Base-by-base conservation (phyloP, 305 asterid genomes). In the Fraxinus velutina region DNA sequence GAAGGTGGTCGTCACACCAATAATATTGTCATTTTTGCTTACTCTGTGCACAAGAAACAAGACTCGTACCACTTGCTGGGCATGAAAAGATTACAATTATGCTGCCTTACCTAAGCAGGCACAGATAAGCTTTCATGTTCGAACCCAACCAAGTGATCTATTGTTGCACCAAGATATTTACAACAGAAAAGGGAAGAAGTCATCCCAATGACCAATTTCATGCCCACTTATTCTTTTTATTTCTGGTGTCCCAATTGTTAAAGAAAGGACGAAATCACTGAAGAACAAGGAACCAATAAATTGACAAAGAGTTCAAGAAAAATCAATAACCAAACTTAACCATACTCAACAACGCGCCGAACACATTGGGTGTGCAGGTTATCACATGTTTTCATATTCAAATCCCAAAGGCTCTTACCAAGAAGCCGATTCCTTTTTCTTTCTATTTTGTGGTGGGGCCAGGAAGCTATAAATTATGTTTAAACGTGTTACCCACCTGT, bases 401-500 rank as follows among this genome's bases (percentile, higher is more conserved):
- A 82, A 62, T 78, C 57, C 36, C 29, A 50, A 82, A 36, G 62
- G 32, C 36, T 79, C 75, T 62, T 81, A 78, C 66, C 9, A 24
- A 1, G 13, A 79, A 29, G 75, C 37, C 55, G 7, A 75, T 39
- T 24, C 62, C n/a, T 60, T 72, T 83, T 84, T 77, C 75, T 83
- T 34, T 64, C 34, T 66, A 64, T 24, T 64, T 64, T 22, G 34
- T 24, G 42, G 10, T 36, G 24, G 44, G 79, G 81, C 39, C 24
- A 82, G 77, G 47, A 64, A 60, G 77, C 30, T n/a, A 57, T 76
- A 44, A 76, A 75, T 76, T 78, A 74, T 76, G 81, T 57, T 70
- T 34, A 42, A 44, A 19, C 60, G 77, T 78, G 77, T 72, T 30
- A 76, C 62, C 71, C 89, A 96, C 99, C 98, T 96, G 99, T 85